These are phyloP conservation scores for Agrocybe pediades DNA, from an alignment of 768 basidiomycete species.

Conservation along the genomic window DNA sequence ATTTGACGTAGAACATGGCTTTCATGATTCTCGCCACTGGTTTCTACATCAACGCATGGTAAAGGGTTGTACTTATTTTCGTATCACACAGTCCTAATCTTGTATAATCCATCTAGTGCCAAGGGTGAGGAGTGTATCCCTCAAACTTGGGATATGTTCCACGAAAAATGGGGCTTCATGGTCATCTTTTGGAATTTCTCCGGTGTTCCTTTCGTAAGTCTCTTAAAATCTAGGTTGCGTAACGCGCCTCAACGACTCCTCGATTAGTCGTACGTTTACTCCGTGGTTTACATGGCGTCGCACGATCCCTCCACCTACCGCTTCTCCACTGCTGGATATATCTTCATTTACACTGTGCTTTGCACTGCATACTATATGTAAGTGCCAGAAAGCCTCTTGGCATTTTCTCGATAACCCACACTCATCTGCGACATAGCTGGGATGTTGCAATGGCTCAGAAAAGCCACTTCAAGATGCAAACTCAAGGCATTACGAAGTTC, in stretches of 20 bases:
- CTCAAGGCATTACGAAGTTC: conserved; percentile 81
- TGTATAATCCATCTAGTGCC: conserved; percentile 46
- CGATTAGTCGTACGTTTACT: conserved; percentile 89
- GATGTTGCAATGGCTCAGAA: conserved; percentile 97
- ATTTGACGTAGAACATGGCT: conserved; percentile 76
- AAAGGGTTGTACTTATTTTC: conserved; percentile 13
- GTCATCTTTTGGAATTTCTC: conserved; percentile 98
- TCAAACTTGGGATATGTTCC: conserved; percentile 99
- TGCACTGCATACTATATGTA: conserved; percentile 87
- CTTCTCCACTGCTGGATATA: conserved; percentile 77
- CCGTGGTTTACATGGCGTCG: conserved; percentile 97
- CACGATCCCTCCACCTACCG: conserved; percentile 86
- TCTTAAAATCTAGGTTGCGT: background rate
- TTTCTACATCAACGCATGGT: conserved; percentile 97
- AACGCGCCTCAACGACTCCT: conserved; percentile 1
- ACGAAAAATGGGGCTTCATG: conserved; percentile 99
- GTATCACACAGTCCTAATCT: conserved; percentile 10
- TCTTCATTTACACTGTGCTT: conserved; percentile 73
- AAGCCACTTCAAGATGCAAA: conserved; percentile 97
- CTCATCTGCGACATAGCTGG: conserved; percentile 53
- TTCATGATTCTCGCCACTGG: conserved; percentile 96
- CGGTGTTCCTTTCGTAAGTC: conserved; percentile 84
- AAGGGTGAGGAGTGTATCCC: conserved; percentile 96
- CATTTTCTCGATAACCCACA: background rate
- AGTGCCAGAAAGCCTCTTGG: conserved; percentile 20